These are phyloP conservation scores for Cucurbita moschata DNA, from an alignment of 306 rosid species.

Conservation along the genomic window DNA sequence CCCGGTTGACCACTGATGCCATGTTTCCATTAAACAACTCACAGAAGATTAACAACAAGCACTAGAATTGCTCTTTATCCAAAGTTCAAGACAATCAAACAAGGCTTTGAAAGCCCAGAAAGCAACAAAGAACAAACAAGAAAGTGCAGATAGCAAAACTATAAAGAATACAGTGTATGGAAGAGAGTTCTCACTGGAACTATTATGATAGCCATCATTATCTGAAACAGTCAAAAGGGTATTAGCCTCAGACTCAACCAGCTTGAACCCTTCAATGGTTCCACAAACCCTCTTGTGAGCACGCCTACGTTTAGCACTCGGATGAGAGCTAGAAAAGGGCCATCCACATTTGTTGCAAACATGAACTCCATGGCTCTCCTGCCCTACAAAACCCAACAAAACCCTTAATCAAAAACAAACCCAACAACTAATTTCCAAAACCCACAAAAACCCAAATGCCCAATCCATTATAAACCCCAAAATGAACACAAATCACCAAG, in stretches of 20 bases:
- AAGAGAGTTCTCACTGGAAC: slow-evolving; percentile 25
- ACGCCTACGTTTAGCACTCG: slow-evolving; percentile 56
- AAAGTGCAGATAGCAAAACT: neutral
- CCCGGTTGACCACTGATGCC: neutral
- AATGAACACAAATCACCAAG: neutral
- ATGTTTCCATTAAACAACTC: neutral
- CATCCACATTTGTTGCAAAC: slow-evolving; percentile 59
- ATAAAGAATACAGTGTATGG: neutral
- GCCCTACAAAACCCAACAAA: slow-evolving; percentile 18
- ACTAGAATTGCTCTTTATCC: neutral
- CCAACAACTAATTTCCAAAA: neutral
- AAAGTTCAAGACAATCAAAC: neutral
- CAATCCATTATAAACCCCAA: neutral
- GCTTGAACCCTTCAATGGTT: slow-evolving; percentile 48
- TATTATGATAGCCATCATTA: slow-evolving; percentile 38
- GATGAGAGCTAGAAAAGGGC: slow-evolving; percentile 54
- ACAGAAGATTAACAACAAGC: neutral
- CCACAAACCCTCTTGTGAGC: slow-evolving; percentile 88
- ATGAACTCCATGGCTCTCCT: slow-evolving; percentile 33
- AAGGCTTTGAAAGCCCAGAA: neutral
- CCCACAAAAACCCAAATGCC: neutral
- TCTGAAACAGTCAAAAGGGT: slow-evolving; percentile 32
- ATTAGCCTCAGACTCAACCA: slow-evolving; percentile 21
- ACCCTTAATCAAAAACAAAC: neutral
- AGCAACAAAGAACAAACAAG: neutral